These are phyloP conservation scores for Candida frijolesensis DNA, from an alignment of 1,139 yeast species.

Conservation along the genomic window DNA sequence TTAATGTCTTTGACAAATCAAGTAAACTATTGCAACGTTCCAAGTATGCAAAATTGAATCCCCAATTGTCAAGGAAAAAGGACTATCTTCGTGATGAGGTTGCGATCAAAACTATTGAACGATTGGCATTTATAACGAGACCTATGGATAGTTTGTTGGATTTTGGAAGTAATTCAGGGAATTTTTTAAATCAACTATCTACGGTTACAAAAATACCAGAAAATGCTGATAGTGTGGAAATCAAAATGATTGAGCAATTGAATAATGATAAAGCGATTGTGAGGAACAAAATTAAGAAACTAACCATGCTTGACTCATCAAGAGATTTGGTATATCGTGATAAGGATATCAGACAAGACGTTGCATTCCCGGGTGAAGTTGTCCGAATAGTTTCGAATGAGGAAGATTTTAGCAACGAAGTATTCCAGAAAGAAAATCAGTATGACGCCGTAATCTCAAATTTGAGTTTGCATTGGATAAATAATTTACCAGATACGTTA, in stretches of 20 bases:
- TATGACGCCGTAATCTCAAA: conserved; percentile 78
- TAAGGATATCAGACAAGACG: conserved; percentile 32
- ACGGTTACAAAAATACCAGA: conserved; percentile 30
- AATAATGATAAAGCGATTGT: conserved; percentile 56
- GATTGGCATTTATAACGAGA: conserved; percentile 73
- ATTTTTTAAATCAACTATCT: conserved; percentile 43
- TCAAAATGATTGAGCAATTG: conserved; percentile 37
- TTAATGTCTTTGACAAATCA: conserved; percentile 67
- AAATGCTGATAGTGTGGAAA: conserved; percentile 30
- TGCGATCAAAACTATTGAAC: conserved; percentile 70
- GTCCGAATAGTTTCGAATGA: conserved; percentile 66
- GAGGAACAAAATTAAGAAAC: conserved; percentile 52
- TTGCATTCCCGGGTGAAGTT: conserved; percentile 42
- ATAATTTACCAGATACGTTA: conserved; percentile 71
- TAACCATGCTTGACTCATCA: conserved; percentile 73
- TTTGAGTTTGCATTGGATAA: conserved; percentile 81
- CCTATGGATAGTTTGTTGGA: conserved; percentile 64
- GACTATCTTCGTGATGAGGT: conserved; percentile 79
- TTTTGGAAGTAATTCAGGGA: conserved; percentile 76
- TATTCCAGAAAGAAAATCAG: conserved; percentile 39
- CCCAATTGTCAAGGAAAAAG: conserved; percentile 54
- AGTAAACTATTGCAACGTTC: conserved; percentile 64
- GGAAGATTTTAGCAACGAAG: conserved; percentile 52
- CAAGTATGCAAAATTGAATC: conserved; percentile 47
- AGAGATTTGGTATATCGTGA: conserved; percentile 56